Evolutionary conservation across 768 basidiomycete genomes (phyloP).

Genomic region (Mycena polygramma): DNA sequence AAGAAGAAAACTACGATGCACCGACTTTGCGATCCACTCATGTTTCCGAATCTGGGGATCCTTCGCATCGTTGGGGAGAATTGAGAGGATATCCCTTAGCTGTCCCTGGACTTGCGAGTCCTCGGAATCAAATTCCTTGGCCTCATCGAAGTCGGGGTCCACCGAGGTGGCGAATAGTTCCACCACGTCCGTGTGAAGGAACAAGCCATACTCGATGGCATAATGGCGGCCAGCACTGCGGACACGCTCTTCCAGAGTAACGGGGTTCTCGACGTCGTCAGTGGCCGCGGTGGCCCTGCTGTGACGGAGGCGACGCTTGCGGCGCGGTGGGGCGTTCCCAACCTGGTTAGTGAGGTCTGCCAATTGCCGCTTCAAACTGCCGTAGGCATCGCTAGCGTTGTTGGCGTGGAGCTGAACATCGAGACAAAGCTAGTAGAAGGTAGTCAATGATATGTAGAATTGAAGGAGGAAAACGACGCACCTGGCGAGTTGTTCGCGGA

Average conservation of each 20-base stretch:
- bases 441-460: no score
- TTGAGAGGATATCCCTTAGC: slow-evolving; percentile 13
- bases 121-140: slow-evolving; percentile 20
- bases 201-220: slow-evolving; percentile 15
- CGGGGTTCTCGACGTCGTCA: slow-evolving; percentile 17
- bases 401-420: no score
- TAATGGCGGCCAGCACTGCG: slow-evolving; percentile 24
- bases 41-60: slow-evolving; percentile 2
- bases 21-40: slow-evolving; percentile 8
- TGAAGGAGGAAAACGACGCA: no score
- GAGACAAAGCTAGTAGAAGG: no score
- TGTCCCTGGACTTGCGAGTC: slow-evolving; percentile 23
- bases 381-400: neutral
- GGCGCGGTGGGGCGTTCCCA: neutral
- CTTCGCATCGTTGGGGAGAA: slow-evolving; percentile 21
- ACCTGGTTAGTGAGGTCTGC: slow-evolving; percentile 23
- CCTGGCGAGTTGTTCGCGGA: no score
- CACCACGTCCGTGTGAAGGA: slow-evolving; percentile 10
- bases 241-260: slow-evolving; percentile 13
- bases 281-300: slow-evolving; percentile 16
- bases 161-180: neutral
- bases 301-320: slow-evolving; percentile 23
- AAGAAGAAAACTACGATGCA: neutral
- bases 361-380: slow-evolving; percentile 14
- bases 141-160: slow-evolving; percentile 13